Evolutionary conservation across 1,139 yeast genomes (phyloP), one percentile per base, ranked within the genome.

Genomic region (Debaryomycetaceae sp.): DNA sequence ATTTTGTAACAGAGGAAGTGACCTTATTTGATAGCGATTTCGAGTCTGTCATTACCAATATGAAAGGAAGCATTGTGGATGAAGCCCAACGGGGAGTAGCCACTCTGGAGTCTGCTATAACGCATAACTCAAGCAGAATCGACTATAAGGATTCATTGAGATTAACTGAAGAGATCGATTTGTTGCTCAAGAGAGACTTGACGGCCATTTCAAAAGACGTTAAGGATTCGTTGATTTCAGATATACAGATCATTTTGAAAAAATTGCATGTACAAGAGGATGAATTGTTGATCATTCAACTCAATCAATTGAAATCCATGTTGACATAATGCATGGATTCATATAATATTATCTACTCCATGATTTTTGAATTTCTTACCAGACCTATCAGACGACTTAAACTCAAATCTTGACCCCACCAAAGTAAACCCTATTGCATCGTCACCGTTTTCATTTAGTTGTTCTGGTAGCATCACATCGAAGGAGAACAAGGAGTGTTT

Each of bases 361-460:
- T 85, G 93, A 48, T 82, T 79, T 64, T 91, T 91, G 72, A 90
- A 90, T 70, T 91, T 90, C 55, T 87, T 81, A 23, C 87, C 88
- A 0, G 96, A 81, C 48, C 99, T 72, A 55, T 91, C 98, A 5
- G 83, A 81, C 37, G 93, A 75, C 58, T 96, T 75, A 50, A 83
- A 78, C 50, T 84, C 81, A 55, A 91, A 79, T 48, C 97, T 72
- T 36, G 91, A 85, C 1, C 98, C 98, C 11, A 89, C 66, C 6
- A 91, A 76, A 14, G 85, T 80, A 62, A 87, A 88, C 20, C 77
- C 76, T 24, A 81, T 53, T 35, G 70, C 62, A 24, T 72, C 71
- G 1, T 54, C 56, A 5, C 58, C 61, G 5, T 56, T 60, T 50
- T 62, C 65, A 3, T 54, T 22, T 39, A 40, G 44, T 42, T 45